Evolutionary conservation across 2,329 filamentous ascomycete species (phyloP).

Genomic region (Chalara sp.): DNA sequence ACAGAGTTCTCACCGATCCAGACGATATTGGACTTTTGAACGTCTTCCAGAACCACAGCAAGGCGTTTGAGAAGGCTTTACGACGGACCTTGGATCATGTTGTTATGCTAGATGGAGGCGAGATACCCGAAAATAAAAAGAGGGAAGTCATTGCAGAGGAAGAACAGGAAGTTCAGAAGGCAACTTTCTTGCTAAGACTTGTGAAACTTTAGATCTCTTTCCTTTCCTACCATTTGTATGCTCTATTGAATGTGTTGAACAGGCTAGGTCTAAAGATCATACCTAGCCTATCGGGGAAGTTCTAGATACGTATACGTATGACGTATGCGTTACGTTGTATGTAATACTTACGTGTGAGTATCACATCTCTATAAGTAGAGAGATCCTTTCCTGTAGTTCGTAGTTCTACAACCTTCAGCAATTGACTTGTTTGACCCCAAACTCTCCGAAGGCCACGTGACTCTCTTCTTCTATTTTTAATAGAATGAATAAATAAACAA

Average conservation of each 20-base stretch:
- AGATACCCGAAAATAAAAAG: neutral
- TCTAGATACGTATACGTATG: too few relatives aligned
- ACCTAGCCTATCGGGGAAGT: too few relatives aligned
- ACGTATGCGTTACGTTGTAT: too few relatives aligned
- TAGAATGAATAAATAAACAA: too few relatives aligned
- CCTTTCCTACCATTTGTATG: neutral
- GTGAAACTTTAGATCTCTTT: neutral
- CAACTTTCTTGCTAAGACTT: neutral
- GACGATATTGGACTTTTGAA: neutral
- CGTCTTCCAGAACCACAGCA: neutral
- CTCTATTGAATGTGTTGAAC: neutral
- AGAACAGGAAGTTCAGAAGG: neutral
- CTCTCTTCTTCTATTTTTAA: too few relatives aligned
- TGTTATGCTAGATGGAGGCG: neutral
- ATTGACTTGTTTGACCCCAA: too few relatives aligned
- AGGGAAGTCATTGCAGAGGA: slow-evolving; percentile 1
- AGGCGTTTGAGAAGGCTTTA: neutral
- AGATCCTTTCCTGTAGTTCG: too few relatives aligned
- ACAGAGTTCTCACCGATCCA: neutral
- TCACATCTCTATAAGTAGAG: too few relatives aligned
- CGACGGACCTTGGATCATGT: neutral
- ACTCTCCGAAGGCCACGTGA: too few relatives aligned
- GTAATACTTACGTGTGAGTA: too few relatives aligned
- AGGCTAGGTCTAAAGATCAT: too few relatives aligned
- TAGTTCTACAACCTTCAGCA: too few relatives aligned